Conservation (phyloP, 169 alveolate species). For the Miamiensis avidus region DNA sequence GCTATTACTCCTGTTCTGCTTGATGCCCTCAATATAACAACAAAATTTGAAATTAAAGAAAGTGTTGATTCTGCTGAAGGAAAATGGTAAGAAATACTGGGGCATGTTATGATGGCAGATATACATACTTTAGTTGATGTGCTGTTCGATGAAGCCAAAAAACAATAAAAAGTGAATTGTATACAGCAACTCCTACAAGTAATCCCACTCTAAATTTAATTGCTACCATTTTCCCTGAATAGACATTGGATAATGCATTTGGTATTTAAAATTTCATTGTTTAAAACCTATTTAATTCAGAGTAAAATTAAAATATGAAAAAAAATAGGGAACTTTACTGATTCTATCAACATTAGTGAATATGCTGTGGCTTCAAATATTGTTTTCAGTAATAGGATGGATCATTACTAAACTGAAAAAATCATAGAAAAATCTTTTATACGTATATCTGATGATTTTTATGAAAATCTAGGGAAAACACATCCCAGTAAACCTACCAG, state of each 20-base stretch:
- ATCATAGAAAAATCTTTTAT: conserved; percentile 21
- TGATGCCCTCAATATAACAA: conserved; percentile 25
- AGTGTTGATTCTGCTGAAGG: conserved; percentile 66
- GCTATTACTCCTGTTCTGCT: conserved; percentile 1
- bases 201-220: conserved; percentile 16
- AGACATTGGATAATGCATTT: background rate
- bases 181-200: conserved; percentile 1
- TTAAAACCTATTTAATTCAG: background rate
- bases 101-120: conserved; percentile 69
- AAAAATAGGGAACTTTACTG: background rate
- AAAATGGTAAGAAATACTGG: conserved; percentile 67
- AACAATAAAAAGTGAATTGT: conserved; percentile 36
- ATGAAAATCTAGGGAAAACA: conserved; percentile 1
- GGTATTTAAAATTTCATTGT: too few species aligned
- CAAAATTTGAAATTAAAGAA: conserved; percentile 59
- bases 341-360: conserved; percentile 17
- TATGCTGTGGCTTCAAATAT: conserved; percentile 33
- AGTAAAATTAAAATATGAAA: too few species aligned
- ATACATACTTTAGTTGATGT: conserved; percentile 28
- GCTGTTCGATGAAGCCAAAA: conserved; percentile 14
- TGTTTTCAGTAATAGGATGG: conserved; percentile 33
- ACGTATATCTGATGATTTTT: conserved; percentile 24
- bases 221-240: conserved; percentile 5
- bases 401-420: conserved; percentile 17
- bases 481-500: conserved; percentile 8